phyloP scores from a whole-genome alignment of 1,284 basidiomycete genomes.

The Puccinia polysora region DNA sequence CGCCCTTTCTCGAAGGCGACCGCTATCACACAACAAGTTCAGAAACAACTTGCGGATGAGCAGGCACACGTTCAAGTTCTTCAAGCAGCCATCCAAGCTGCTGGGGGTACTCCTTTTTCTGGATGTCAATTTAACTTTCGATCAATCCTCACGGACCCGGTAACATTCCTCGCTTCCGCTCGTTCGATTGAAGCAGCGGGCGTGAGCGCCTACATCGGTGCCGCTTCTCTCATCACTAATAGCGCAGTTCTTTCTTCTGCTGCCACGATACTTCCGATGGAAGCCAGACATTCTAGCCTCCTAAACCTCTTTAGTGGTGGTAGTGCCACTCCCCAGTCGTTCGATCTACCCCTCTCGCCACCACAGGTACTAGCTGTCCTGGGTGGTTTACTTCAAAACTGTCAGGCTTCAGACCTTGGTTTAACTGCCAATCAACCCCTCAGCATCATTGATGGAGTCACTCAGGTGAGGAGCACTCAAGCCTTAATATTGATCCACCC shows the following conservation, averaged over 20 bases:
- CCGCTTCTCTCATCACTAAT: constrained; percentile 53
- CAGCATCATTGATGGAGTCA: constrained; percentile 35
- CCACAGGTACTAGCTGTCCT: constrained; percentile 69
- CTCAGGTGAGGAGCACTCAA: constrained; percentile 7
- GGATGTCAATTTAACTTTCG: constrained; percentile 42
- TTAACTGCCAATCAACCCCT: constrained; percentile 53
- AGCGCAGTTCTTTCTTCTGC: constrained; percentile 65
- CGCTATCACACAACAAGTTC: constrained; percentile 35
- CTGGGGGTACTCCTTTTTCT: constrained; percentile 28
- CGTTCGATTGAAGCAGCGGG: constrained; percentile 34
- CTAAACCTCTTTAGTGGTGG: constrained; percentile 66
- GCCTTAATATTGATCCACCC: neutral
- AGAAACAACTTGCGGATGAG: constrained; percentile 22
- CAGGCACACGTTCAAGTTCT: constrained; percentile 33
- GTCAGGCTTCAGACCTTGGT: constrained; percentile 58
- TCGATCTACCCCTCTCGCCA: constrained; percentile 67
- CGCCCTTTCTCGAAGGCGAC: constrained; percentile 26
- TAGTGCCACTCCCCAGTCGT: constrained; percentile 63
- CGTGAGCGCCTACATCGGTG: constrained; percentile 34
- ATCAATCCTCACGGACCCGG: constrained; percentile 34
- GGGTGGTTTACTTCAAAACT: constrained; percentile 67
- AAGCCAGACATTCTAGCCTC: constrained; percentile 68
- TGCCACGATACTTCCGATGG: constrained; percentile 71
- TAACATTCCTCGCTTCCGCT: constrained; percentile 30
- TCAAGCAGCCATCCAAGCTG: constrained; percentile 38